Evolutionary conservation across 2,329 filamentous ascomycete genomes (phyloP).

Genomic region (Sporothrix luriei): DNA sequence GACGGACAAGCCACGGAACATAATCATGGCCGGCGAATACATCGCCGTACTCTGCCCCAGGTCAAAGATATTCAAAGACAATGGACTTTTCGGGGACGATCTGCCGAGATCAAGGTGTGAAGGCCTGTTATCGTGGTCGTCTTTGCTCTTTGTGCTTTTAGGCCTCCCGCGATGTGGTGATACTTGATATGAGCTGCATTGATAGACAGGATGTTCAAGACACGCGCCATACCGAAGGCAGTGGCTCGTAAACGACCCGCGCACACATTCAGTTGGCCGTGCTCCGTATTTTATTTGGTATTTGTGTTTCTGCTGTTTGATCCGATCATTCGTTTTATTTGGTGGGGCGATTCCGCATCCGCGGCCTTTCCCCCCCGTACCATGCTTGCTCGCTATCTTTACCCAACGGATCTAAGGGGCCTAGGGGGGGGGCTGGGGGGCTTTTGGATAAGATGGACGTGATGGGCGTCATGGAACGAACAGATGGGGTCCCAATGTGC

Average conservation of each 20-base stretch:
- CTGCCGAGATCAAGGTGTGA: neutral
- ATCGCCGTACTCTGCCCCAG: neutral
- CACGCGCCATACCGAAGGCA: neutral
- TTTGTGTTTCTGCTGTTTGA: neutral
- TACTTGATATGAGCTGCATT: conserved; percentile 1
- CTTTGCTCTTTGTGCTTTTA: neutral
- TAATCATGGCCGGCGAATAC: no score
- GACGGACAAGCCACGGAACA: no score
- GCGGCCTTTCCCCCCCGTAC: neutral
- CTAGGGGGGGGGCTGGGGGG: neutral
- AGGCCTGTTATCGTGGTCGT: neutral
- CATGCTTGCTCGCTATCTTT: conserved; percentile 4
- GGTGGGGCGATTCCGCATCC: neutral
- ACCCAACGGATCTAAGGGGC: neutral
- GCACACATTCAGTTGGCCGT: neutral
- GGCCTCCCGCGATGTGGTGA: neutral
- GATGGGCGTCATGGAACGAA: neutral
- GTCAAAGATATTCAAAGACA: neutral
- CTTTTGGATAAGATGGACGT: neutral
- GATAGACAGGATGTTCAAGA: neutral
- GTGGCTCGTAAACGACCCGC: neutral
- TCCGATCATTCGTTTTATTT: neutral
- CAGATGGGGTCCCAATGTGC: neutral
- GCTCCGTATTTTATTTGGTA: neutral
- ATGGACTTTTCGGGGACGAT: neutral